Percentiles rank a stretch among this genome's conserved stretches.
Evolutionary conservation across 805 yeast genomes (phyloP).

Genomic region (Yarrowia osloensis): DNA sequence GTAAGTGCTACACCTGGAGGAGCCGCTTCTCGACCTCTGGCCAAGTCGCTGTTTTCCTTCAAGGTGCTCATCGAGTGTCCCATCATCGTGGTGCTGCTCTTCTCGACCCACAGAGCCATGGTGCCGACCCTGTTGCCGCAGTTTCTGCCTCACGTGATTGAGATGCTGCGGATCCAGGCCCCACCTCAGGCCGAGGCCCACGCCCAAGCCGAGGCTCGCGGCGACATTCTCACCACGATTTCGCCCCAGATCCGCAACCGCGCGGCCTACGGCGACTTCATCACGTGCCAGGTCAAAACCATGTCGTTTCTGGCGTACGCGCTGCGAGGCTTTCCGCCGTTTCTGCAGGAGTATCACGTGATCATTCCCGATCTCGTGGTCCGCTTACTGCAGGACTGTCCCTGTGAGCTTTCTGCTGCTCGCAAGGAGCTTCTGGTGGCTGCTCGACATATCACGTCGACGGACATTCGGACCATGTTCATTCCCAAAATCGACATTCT

Average conservation of each 20-base stretch:
- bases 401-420: constrained; percentile 87
- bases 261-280: constrained; percentile 80
- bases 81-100: constrained; percentile 89
- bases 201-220: constrained; percentile 57
- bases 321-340: constrained; percentile 77
- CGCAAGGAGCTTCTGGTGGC: constrained; percentile 92
- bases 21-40: constrained; percentile 52
- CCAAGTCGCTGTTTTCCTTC: constrained; percentile 76
- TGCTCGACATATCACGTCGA: constrained; percentile 89
- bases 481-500: constrained; percentile 81
- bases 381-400: constrained; percentile 89
- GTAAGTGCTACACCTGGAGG: constrained; percentile 44
- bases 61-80: constrained; percentile 96
- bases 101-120: constrained; percentile 79
- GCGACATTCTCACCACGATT: constrained; percentile 65
- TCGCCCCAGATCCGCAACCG: constrained; percentile 76
- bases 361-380: constrained; percentile 85
- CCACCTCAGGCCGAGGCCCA: constrained; percentile 75
- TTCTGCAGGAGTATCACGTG: constrained; percentile 56
- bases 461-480: constrained; percentile 79
- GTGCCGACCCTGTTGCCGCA: constrained; percentile 69
- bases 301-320: constrained; percentile 93
- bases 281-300: constrained; percentile 92
- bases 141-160: constrained; percentile 80
- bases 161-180: constrained; percentile 73